Base-by-base conservation (phyloP, 208 protist genomes). In the Angomonas ambiguus region DNA sequence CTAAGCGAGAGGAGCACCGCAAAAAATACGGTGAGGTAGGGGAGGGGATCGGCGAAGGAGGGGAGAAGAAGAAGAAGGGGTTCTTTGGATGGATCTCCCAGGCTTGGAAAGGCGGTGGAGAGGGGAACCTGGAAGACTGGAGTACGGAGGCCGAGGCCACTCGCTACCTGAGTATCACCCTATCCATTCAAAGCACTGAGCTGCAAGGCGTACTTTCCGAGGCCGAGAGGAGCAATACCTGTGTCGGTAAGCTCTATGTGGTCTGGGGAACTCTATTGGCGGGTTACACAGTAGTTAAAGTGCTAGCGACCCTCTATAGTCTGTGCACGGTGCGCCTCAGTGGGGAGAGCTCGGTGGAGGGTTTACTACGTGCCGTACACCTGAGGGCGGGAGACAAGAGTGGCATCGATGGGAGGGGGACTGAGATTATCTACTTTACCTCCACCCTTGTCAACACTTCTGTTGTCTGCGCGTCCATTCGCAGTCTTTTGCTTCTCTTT, bases 401-500 rank as follows among this genome's bases (percentile, higher is more conserved):
- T n/a, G 22, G 16, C 5, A 3, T 5, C 25, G 28, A 32, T 30
- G 69, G 76, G 55, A 53, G 64, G 20, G 71, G 71, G 45, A 61
- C 77, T 6, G 65, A 69, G 31, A 62, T 81, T 13, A 71, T 83
- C 2, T 38, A 77, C 22, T 68, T 75, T 2, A 74, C 84, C 33
- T 79, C 75, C n/a, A 67, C 88, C 31, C 42, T 83, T 20, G 70
- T 95, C n/a, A 92, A 91, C 38, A 74, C 62, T 41, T 89, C 74
- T 76, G 85, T 91, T 77, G 74, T 95, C 34, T 20, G 79, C 31
- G 76, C 42, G 49, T 83, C 83, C 0, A 79, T 95, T 30, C 89
- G 89, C n/a, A 85, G 89, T 11, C 79, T 85, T n/a, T 71, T 95
- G 31, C 67, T 92, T 20, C 76, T 74, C 10, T 69, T 95, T n/a